Base-by-base conservation (phyloP, 768 basidiomycete genomes). In the Gyrodon lividus region DNA sequence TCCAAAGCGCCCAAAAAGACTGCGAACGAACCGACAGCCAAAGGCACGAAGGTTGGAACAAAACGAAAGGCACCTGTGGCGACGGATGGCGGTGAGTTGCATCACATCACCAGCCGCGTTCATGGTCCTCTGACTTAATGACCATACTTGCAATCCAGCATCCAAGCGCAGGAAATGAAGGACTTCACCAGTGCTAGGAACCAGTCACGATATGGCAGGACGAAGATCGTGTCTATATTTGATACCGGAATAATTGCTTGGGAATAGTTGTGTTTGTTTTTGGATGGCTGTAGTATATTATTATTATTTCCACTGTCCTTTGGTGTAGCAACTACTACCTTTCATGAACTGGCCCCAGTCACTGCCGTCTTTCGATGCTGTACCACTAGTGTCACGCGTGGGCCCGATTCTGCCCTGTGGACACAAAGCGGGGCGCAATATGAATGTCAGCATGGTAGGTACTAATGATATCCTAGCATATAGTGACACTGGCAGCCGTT, bases 41-140 rank as follows among this genome's bases (percentile, higher is more conserved):
- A 44, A 8, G 66, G 54, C 9, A 62, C 49, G 57, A 71, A 62
- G 17, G 42, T 49, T 8, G 70, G 71, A 24, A 62, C 57, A 40
- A 81, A 80, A 66, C 70, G 80, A 50, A 82, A 81, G 60, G 79
- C 77, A 7, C 55, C 68, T 28, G 70, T 68, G 40, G 56, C 65
- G 54, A 69, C 66, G 41, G 61, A 74, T 22, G 65, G 66, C 20
- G 70, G 78, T 79, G 55, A 58, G 74, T 45, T 17, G 2, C 4
- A 17, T 48, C 49, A n/a, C n/a, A 35, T 23, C n/a, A 45, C 23
- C 41, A 13, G n/a, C 16, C 41, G 14, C 14, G 2, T 13, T 20
- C 9, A 33, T 20, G 37, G 31, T 48, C 14, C 22, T 12, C 19
- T 1, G 10, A 33, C 23, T 16, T 43, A 6, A 52, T 42, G 1